phyloP scores from a whole-genome alignment of 2,329 filamentous ascomycete species.

The Sordariomycetes sp. region DNA sequence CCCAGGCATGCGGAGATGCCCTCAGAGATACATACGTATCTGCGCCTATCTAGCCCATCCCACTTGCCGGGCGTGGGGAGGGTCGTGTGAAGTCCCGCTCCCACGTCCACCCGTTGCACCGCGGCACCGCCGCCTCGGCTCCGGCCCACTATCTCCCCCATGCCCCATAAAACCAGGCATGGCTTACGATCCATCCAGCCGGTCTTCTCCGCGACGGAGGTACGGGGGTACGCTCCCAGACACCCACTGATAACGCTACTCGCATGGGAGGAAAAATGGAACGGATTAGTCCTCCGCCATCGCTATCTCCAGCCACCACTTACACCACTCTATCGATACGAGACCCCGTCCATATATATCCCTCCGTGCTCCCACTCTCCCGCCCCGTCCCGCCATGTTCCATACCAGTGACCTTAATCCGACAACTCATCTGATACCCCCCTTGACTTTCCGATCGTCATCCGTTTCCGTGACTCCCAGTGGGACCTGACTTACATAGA shows the following conservation, averaged over 20 bases:
- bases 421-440: background rate
- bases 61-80: background rate
- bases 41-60: background rate
- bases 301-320: slow-evolving; percentile 3
- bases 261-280: background rate
- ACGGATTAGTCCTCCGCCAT: slow-evolving; percentile 2
- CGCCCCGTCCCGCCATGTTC: background rate
- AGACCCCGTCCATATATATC: slow-evolving; percentile 1
- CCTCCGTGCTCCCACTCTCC: background rate
- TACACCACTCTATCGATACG: background rate
- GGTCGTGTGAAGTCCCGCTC: background rate
- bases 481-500: background rate
- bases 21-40: background rate
- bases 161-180: background rate
- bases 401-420: background rate
- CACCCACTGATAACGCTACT: slow-evolving; percentile 4
- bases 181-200: background rate
- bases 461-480: background rate
- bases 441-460: background rate
- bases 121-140: slow-evolving; percentile 3
- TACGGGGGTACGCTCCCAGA: background rate
- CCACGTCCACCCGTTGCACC: background rate
- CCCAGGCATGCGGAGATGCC: background rate
- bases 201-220: background rate
- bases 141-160: slow-evolving; percentile 1